A percentile compares a stretch with the other conserved stretches of the same genome.
Conservation (phyloP, 805 yeast genomes). For the Teunomyces funiuensis region DNA sequence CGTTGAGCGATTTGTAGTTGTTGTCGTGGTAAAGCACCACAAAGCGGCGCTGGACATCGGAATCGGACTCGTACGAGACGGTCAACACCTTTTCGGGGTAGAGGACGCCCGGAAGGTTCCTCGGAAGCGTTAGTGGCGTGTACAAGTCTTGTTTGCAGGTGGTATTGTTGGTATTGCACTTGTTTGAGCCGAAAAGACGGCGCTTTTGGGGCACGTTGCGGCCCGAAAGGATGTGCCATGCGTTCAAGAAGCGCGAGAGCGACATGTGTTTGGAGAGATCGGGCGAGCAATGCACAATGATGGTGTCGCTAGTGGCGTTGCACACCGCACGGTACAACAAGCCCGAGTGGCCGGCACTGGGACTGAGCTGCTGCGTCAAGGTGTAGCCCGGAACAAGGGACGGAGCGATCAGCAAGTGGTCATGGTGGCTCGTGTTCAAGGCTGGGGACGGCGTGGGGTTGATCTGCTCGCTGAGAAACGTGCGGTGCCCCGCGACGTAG, state of each 20-base stretch:
- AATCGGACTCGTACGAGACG: neutral
- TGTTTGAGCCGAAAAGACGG: conserved; percentile 19
- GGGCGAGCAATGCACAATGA: conserved; percentile 25
- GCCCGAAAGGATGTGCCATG: conserved; percentile 34
- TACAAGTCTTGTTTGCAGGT: conserved; percentile 5
- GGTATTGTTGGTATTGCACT: conserved; percentile 13
- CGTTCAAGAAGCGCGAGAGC: conserved; percentile 30
- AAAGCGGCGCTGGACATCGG: conserved; percentile 5
- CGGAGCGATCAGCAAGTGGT: conserved; percentile 15
- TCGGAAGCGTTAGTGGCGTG: conserved; percentile 27
- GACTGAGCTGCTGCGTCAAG: conserved; percentile 18
- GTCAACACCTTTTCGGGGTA: conserved; percentile 24
- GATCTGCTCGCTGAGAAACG: conserved; percentile 14
- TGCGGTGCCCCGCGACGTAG: conserved; percentile 21
- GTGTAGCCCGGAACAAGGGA: conserved; percentile 23
- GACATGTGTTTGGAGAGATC: conserved; percentile 19
- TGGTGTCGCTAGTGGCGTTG: conserved; percentile 11
- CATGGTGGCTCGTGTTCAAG: conserved; percentile 10
- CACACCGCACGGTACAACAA: conserved; percentile 19
- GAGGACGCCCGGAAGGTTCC: conserved; percentile 25
- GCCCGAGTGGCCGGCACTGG: conserved; percentile 10
- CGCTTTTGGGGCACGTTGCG: conserved; percentile 16
- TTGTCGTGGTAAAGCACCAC: conserved; percentile 11
- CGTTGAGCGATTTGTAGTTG: conserved; percentile 8
- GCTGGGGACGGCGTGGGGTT: conserved; percentile 10